Conservation (phyloP, 2,329 filamentous ascomycete species). For the Trichoderma breve region DNA sequence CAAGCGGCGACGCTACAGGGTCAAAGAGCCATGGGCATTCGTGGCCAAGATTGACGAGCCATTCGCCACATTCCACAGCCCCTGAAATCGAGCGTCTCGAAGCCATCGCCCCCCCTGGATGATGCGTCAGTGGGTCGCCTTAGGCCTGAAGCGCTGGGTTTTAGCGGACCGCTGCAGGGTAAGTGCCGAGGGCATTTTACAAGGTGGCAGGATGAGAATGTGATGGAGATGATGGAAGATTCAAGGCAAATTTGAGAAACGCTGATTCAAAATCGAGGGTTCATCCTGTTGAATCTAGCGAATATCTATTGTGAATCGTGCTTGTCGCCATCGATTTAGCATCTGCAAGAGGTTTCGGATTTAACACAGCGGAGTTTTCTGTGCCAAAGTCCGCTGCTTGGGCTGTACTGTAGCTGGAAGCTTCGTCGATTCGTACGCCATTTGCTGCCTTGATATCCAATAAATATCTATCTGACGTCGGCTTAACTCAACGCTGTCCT, state of each 20-base stretch:
- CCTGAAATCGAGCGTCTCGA: conserved; percentile 10
- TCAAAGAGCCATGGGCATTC: background rate
- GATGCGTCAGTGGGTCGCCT: conserved; percentile 13
- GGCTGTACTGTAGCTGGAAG: background rate
- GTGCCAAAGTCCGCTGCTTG: background rate
- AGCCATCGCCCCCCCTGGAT: conserved; percentile 10
- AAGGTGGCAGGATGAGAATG: background rate
- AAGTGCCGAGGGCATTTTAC: background rate
- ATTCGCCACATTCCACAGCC: conserved; percentile 20
- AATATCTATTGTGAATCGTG: background rate
- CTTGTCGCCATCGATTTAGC: background rate
- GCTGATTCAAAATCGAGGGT: too few relatives aligned
- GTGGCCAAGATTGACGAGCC: background rate
- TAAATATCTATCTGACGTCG: background rate
- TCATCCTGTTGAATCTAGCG: background rate
- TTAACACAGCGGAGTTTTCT: conserved; percentile 1
- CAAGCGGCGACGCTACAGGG: background rate
- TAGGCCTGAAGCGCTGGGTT: background rate
- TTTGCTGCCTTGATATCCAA: conserved; percentile 18
- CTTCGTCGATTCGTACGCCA: conserved; percentile 17
- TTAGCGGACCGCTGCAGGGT: conserved; percentile 10
- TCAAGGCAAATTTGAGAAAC: background rate
- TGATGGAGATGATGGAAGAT: background rate
- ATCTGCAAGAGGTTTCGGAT: background rate
- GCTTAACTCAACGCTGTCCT: background rate